Base-by-base conservation (phyloP, 257 asterid genomes). In the Vinca minor region DNA sequence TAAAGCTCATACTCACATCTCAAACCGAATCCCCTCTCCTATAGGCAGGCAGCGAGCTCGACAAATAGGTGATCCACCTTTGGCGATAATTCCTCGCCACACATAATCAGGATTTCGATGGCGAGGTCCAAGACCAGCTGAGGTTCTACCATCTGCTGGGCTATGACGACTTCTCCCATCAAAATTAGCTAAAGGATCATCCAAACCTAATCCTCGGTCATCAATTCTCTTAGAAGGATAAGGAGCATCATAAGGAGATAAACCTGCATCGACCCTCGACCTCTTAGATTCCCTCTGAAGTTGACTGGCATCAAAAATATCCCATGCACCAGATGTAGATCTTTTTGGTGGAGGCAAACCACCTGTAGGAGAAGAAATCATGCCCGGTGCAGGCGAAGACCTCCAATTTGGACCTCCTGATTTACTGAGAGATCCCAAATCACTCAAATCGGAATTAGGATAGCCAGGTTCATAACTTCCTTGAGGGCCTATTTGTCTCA, bases 61-160 rank as follows among this genome's bases (percentile, higher is more conserved):
- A 76, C 98, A 92, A 74, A 92, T 94, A 68, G 89, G 85, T 14
- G 91, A 79, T 69, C 98, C 97, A 48, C 98, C 96, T 82, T 89
- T 92, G 1, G 98, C 95, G 68, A 92, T 89, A 62, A 85, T 68
- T 59, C 98, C 98, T 52, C 87, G 81, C 98, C 98, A 92, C 79
- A 87, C 77, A 81, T 82, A 82, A 71, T 77, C 84, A 69, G 64
- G 74, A 44, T 84, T 94, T 59, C 79, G 35, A 26, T 57, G 76
- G 48, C 80, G 82, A 65, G 72, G 82, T 44, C 86, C 82, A 67
- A 41, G 68, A 54, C 80, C 89, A 75, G 68, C 64, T 28, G 70
- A 31, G 73, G 57, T 71, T 77, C 83, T 79, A 63, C n/a, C 64
- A 52, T 63, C 75, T 46, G 66, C 55, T 31, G 84, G 74, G 28